These are phyloP conservation scores for Aspergillus phoenicis DNA, from an alignment of 2,329 filamentous ascomycete genomes.

Conservation along the genomic window DNA sequence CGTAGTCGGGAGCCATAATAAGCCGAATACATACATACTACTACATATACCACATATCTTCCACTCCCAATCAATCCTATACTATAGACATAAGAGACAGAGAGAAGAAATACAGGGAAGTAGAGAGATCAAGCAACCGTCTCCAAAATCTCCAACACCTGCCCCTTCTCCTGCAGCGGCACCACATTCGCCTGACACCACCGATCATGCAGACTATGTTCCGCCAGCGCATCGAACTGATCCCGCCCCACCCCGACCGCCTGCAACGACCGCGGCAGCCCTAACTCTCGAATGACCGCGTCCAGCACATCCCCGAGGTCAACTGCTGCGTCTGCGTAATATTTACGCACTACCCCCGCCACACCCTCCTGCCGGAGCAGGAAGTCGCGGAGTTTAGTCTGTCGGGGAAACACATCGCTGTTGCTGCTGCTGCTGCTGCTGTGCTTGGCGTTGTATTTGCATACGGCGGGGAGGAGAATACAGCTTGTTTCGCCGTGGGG, in stretches of 20 bases:
- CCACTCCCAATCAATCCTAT: neutral
- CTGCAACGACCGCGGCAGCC: conserved; percentile 56
- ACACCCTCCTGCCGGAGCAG: conserved; percentile 45
- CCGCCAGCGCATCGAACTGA: conserved; percentile 52
- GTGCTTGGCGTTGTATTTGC: conserved; percentile 55
- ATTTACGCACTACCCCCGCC: conserved; percentile 36
- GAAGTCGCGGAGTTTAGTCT: conserved; percentile 44
- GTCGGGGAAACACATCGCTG: conserved; percentile 27
- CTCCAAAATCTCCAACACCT: conserved; percentile 57
- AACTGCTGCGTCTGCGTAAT: conserved; percentile 29
- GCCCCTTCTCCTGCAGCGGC: conserved; percentile 49
- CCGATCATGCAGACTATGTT: conserved; percentile 53
- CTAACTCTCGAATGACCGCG: conserved; percentile 54
- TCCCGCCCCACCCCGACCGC: conserved; percentile 56
- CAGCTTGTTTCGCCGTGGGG: conserved; percentile 64
- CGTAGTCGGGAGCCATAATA: conserved; percentile 5
- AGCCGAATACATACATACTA: conserved; percentile 1
- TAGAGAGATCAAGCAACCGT: conserved; percentile 32
- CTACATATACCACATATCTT: neutral
- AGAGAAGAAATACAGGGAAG: neutral
- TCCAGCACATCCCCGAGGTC: conserved; percentile 58
- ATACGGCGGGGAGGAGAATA: conserved; percentile 58
- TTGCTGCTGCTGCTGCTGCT: conserved; percentile 34
- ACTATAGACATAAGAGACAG: too few species aligned
- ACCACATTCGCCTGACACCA: conserved; percentile 57